A percentile compares a stretch with the other conserved stretches of the same genome.
Evolutionary conservation across 306 rosid genomes (phyloP).

Genomic region (Quercus parvula): DNA sequence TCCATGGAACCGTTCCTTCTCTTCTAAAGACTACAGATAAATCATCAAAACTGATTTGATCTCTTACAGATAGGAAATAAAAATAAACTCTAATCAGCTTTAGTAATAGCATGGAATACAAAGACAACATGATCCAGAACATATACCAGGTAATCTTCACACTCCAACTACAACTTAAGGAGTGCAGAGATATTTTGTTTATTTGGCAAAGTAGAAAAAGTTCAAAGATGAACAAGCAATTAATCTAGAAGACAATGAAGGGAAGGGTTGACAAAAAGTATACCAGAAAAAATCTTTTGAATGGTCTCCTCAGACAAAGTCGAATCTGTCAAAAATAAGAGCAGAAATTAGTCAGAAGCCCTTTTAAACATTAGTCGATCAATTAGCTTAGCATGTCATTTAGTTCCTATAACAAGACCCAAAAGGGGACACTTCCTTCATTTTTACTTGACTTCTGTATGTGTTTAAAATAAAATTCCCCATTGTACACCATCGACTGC

Average conservation of each 20-base stretch:
- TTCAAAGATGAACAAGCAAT: not conserved
- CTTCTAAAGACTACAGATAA: slow-evolving; percentile 47
- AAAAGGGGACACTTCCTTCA: not conserved
- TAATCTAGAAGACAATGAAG: not conserved
- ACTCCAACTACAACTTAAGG: not conserved
- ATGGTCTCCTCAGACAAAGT: slow-evolving; percentile 33
- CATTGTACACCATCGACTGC: not conserved
- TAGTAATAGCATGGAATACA: not conserved
- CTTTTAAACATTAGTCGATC: no score
- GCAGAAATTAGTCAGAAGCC: not conserved
- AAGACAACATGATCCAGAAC: not conserved
- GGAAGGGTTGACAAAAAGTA: no score
- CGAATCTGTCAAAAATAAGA: slow-evolving; percentile 24
- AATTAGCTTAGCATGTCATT: not conserved
- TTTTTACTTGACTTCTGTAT: not conserved
- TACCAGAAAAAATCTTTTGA: slow-evolving; percentile 40
- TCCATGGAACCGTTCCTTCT: slow-evolving; percentile 72
- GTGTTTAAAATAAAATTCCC: no score
- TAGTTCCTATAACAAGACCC: not conserved
- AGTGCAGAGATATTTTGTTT: not conserved
- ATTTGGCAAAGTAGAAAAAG: not conserved
- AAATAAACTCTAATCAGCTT: slow-evolving; percentile 11
- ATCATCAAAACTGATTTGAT: slow-evolving; percentile 67
- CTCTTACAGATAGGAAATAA: slow-evolving; percentile 43
- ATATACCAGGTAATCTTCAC: not conserved